Evolutionary conservation across 805 yeast genomes (phyloP), one percentile per base, ranked within the genome.

Genomic region (Starmerella floris): DNA sequence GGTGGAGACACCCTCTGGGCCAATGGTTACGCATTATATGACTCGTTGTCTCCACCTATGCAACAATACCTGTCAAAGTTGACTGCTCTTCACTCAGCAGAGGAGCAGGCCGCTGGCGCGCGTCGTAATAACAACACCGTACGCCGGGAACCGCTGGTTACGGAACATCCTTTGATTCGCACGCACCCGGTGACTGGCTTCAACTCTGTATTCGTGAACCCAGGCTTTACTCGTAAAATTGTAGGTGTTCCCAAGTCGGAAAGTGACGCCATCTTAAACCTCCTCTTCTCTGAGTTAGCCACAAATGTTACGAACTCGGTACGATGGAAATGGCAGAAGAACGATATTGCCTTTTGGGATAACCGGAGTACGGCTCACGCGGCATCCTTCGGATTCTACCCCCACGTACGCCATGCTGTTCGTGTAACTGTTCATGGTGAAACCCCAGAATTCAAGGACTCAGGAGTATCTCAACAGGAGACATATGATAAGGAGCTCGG

Each of bases 341-440:
- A 72, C 39, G 72, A 84, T 1, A 79, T 81, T 40, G 83, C 77
- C 17, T 60, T 79, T 23, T 81, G 88, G 88, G 91, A 81, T 56
- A 81, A 81, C 66, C 74, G 91, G 58, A 66, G 79, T 55, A 71
- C 76, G 9, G 62, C 72, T 22, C 91, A 81, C 59, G 66, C 81
- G 13, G 84, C 85, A 15, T 67, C 76, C 16, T 70, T 74, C 42
- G 88, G 81, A 54, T 80, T 83, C 78, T 79, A 72, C 51, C 77
- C 79, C 16, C 72, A 69, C 31, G 67, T 74, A 21, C 72, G 91
- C 60, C 88, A 80, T 51, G 82, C 81, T 9, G 75, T 76, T 56
- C 71, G 88, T 60, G 72, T 80, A 44, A 79, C 85, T 16, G 77
- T 81, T 3, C 72, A 73, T 53, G 87, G 76, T n/a, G 88, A 81